Percentiles rank a stretch among this genome's conserved stretches.
Conservation (phyloP, 768 basidiomycete genomes). For the Podaxis rugospora region DNA sequence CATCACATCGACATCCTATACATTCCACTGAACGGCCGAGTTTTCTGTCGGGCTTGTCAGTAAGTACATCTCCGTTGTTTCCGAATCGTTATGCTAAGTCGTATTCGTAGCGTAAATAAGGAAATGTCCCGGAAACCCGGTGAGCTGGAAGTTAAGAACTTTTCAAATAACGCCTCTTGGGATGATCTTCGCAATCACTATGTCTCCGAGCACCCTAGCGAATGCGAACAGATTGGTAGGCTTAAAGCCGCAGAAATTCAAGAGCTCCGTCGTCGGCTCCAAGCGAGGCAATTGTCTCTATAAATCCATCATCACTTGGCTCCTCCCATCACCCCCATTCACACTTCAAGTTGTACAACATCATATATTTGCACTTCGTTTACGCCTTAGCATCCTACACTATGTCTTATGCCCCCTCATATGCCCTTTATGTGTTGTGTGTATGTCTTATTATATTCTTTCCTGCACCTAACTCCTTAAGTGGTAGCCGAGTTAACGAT, state of each 20-base stretch:
- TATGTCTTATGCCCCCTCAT: neutral
- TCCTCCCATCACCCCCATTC: neutral
- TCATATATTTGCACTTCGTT: neutral
- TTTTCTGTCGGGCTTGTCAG: conserved; percentile 36
- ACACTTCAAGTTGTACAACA: neutral
- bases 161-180: conserved; percentile 28
- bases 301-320: neutral
- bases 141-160: conserved; percentile 18
- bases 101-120: conserved; percentile 6
- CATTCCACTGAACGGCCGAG: conserved; percentile 20
- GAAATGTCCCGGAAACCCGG: conserved; percentile 8
- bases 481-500: too few relatives aligned
- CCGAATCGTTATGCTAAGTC: neutral
- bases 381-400: neutral
- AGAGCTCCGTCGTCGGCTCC: conserved; percentile 27
- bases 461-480: neutral
- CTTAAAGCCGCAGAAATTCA: conserved; percentile 29
- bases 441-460: neutral
- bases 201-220: conserved; percentile 27
- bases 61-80: conserved; percentile 17
- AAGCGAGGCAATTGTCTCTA: neutral
- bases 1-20: conserved; percentile 37
- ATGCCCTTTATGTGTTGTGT: neutral
- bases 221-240: conserved; percentile 29
- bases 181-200: conserved; percentile 32